Conservation (phyloP, 495 filamentous ascomycete genomes). For the Tuber brumale region DNA sequence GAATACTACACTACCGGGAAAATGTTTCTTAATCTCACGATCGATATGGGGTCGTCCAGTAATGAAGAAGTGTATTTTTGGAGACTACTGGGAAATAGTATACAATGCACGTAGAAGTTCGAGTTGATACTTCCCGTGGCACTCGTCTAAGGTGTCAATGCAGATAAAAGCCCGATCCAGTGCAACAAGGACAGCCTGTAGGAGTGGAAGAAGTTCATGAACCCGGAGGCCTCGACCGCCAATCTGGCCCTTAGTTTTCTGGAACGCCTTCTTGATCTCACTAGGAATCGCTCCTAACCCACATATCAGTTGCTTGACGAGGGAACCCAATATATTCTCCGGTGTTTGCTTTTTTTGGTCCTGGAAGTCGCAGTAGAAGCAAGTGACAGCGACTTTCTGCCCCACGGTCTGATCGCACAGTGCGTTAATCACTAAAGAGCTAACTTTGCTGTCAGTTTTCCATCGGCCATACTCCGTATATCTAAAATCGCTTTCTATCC, state of each 20-base stretch:
- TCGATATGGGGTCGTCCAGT: neutral
- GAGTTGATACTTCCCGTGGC: neutral
- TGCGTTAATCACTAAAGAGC: neutral
- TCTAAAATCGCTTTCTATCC: neutral
- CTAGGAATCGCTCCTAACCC: neutral
- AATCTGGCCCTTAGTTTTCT: neutral
- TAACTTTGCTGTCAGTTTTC: neutral
- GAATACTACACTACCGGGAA: neutral
- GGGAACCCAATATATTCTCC: neutral
- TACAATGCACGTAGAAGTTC: neutral
- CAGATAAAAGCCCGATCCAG: neutral
- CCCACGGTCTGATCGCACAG: neutral
- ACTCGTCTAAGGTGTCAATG: neutral
- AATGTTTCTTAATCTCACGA: neutral
- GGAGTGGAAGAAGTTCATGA: neutral
- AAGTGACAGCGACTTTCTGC: neutral
- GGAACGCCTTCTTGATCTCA: neutral
- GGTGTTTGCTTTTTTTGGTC: neutral
- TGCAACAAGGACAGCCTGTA: neutral
- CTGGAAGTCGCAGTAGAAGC: neutral
- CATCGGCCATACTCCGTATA: neutral
- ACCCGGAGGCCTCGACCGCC: neutral
- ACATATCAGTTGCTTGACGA: neutral
- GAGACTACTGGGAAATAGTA: neutral
- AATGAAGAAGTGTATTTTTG: neutral